These are phyloP conservation scores for Aspergillus phoenicis DNA, from an alignment of 2,329 filamentous ascomycete species.

Conservation along the genomic window DNA sequence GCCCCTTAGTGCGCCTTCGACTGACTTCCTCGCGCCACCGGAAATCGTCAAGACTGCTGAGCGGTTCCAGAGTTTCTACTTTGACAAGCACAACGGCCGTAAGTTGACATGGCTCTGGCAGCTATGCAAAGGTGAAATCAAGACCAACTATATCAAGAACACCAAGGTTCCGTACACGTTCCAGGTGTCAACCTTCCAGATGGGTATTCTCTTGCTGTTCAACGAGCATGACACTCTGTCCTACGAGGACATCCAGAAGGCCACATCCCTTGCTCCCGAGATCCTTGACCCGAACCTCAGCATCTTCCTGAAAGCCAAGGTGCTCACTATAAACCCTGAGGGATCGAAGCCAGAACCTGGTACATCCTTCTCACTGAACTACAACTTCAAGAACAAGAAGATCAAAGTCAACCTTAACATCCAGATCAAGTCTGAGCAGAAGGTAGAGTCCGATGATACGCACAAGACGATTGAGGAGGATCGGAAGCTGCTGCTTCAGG, in stretches of 20 bases:
- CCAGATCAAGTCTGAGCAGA: slow-evolving; percentile 90
- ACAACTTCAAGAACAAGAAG: slow-evolving; percentile 98
- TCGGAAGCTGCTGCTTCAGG: slow-evolving; percentile 92
- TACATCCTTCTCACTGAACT: slow-evolving; percentile 82
- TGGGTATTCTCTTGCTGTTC: slow-evolving; percentile 92
- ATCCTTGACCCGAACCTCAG: slow-evolving; percentile 82
- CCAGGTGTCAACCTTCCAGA: slow-evolving; percentile 96
- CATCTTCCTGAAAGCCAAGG: slow-evolving; percentile 91
- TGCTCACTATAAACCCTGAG: slow-evolving; percentile 72
- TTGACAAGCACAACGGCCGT: slow-evolving; percentile 91
- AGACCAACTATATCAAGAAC: slow-evolving; percentile 86
- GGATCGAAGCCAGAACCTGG: slow-evolving; percentile 75
- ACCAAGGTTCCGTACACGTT: slow-evolving; percentile 93
- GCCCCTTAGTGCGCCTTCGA: slow-evolving; percentile 85
- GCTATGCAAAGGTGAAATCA: slow-evolving; percentile 94
- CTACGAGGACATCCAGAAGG: slow-evolving; percentile 83
- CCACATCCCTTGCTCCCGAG: slow-evolving; percentile 78
- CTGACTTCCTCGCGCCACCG: slow-evolving; percentile 82
- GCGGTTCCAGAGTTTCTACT: slow-evolving; percentile 88
- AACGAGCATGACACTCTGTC: slow-evolving; percentile 84
- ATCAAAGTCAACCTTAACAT: slow-evolving; percentile 96
- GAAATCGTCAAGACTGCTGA: slow-evolving; percentile 87
- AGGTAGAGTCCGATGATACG: slow-evolving; percentile 93
- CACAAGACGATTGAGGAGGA: slow-evolving; percentile 99
- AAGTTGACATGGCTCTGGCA: slow-evolving; percentile 99